Base-by-base conservation (phyloP, 768 basidiomycete species). In the Lactarius trivialis region DNA sequence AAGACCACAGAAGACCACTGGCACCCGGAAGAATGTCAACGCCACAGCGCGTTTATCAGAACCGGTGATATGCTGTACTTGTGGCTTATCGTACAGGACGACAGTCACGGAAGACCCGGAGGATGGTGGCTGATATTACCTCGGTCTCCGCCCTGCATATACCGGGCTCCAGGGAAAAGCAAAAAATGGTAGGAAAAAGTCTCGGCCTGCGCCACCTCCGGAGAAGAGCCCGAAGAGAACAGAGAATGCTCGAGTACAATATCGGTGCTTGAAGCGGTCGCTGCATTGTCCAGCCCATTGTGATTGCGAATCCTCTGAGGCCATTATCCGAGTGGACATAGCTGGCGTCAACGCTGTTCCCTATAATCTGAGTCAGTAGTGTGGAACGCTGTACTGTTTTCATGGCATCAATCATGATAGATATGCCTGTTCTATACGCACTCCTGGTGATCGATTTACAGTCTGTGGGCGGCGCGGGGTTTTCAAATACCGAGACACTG, bases 31-130 rank as follows among this genome's bases (percentile, higher is more conserved):
- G 37, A 34, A 60, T 21, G 43, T 37, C 51, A 53, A 34, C 59
- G 51, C 52, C 59, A 54, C 14, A 33, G n/a, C 30, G 52, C 59
- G 52, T 60, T 54, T 12, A 60, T 36, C 26, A 54, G 19, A 19
- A 17, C n/a, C 15, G 11, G 36, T 17, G n/a, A 45, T 21, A 21
- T 21, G 21, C 41, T 17, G 17, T 39, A 53, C 36, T 21, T 30
- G 33, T 21, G 39, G 49, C 14, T 60, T 28, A 11, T 60, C 49
- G 17, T 8, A 28, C 33, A 26, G 30, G 34, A 4, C 50, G 34
- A 21, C 50, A 50, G 36, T 24, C 17, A 24, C 24, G 4, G 26
- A 28, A 24, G 30, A 32, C 26, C 26, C 24, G 15, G 52, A 54
- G 9, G 33, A 21, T 45, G 37, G 39, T 24, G 4, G 28, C 51